Base-by-base conservation (phyloP, 495 filamentous ascomycete genomes). In the Aspergillus baeticus region DNA sequence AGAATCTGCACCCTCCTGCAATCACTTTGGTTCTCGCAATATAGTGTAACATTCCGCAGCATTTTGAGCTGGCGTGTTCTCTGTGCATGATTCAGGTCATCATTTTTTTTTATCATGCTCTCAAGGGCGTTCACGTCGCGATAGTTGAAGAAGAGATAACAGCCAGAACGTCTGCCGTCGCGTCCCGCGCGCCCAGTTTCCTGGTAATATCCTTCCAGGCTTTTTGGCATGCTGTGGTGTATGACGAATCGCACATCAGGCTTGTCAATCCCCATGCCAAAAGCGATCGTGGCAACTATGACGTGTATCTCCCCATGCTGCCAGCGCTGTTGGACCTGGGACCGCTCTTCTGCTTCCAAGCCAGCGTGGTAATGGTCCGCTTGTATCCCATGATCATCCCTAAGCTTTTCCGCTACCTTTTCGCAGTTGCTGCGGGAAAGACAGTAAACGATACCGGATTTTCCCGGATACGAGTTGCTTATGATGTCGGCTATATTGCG, bases 201-300 rank as follows among this genome's bases (percentile, higher is more conserved):
- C 65, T 98, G 94, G 62, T 96, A 97, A 65, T 98, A 98, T 0
- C 93, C 95, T 70, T 98, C 94, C n/a, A 98, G 77, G 63, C 90
- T 96, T 70, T 96, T 96, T 1, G 94, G 94, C 6, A 97, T 79
- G 15, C 82, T 87, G 62, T 95, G 85, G 69, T 98, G 94, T 29
- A 98, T 91, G 37, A 98, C 92, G 61, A 92, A 97, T 11, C 94
- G 88, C 35, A 98, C 93, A 68, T 98, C 87, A 0, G 91, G 81
- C 69, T 98, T 98, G 72, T 98, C 94, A 51, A 98, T 98, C 14
- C 94, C 94, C 94, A 98, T 98, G 10, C 94, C 94, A 67, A 98
- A 98, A 23, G 94, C 94, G 69, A 98, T 97, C 0, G 94, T 99
- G n/a, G 94, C 95, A 23, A 99, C 94, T 21, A 99, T 93, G 33